Evolutionary conservation across 2,329 filamentous ascomycete genomes (phyloP).

Genomic region (Corniculantispora saksenae): DNA sequence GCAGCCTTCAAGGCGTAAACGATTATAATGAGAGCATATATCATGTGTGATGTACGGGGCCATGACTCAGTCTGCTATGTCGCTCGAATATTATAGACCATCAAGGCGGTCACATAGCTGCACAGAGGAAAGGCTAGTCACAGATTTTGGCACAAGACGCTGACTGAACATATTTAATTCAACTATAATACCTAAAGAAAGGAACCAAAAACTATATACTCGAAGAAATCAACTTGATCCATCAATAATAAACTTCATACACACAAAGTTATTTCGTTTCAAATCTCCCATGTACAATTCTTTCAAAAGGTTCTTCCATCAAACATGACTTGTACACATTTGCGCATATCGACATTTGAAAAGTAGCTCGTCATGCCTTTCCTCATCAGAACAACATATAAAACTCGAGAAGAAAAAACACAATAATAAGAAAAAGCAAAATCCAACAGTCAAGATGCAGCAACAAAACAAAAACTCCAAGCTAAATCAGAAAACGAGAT

Average conservation of each 20-base stretch:
- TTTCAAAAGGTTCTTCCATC: background rate
- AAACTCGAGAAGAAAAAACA: background rate
- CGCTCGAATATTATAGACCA: too few relatives aligned
- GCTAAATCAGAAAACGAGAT: background rate
- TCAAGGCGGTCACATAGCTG: too few relatives aligned
- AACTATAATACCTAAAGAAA: conserved; percentile 7
- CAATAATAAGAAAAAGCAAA: background rate
- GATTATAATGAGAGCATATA: background rate
- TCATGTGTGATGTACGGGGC: too few relatives aligned
- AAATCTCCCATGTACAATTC: conserved; percentile 7
- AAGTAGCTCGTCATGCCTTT: background rate
- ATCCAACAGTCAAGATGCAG: conserved; percentile 1
- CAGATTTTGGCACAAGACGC: background rate
- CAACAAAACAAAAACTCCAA: conserved; percentile 6
- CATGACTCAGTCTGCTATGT: too few relatives aligned
- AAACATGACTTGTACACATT: conserved; percentile 1
- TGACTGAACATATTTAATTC: background rate
- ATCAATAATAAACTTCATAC: background rate
- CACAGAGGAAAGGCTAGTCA: background rate
- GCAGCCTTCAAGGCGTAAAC: conserved; percentile 25
- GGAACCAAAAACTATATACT: conserved; percentile 12
- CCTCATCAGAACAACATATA: background rate
- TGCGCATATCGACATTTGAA: background rate
- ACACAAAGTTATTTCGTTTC: background rate
- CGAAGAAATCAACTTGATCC: background rate